Percentiles rank a stretch among this genome's conserved stretches.
phyloP scores from a whole-genome alignment of 192 early-diverging fungal genomes.

The Coemansia sp. region DNA sequence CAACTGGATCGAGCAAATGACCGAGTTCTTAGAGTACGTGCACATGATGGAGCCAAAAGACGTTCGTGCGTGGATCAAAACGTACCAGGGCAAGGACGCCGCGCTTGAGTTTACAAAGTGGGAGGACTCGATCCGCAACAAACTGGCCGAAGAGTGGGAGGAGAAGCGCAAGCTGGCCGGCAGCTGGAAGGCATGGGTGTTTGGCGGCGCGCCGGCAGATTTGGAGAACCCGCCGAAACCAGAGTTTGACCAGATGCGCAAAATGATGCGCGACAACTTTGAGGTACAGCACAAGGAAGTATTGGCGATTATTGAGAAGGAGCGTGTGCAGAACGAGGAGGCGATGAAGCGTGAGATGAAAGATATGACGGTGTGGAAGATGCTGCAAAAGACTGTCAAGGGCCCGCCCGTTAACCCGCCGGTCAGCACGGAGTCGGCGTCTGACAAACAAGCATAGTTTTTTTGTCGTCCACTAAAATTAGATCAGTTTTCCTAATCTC shows the following conservation, averaged over 20 bases:
- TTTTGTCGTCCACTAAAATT: background rate
- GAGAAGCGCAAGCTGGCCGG: conserved; percentile 60
- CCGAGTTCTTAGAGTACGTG: conserved; percentile 84
- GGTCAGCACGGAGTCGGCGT: background rate
- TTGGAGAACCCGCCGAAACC: conserved; percentile 65
- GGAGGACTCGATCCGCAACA: conserved; percentile 65
- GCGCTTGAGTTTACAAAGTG: conserved; percentile 68
- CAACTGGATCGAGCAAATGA: conserved; percentile 75
- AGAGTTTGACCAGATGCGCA: conserved; percentile 64
- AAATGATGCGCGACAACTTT: conserved; percentile 61
- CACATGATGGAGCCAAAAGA: conserved; percentile 74
- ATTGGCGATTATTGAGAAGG: conserved; percentile 67
- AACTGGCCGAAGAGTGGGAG: conserved; percentile 67
- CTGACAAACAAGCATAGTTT: background rate
- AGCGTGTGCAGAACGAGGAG: conserved; percentile 67
- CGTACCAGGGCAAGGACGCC: conserved; percentile 67
- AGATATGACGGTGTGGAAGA: conserved; percentile 88
- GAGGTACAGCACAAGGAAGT: conserved; percentile 66
- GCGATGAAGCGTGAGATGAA: conserved; percentile 78
- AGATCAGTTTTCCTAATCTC: background rate
- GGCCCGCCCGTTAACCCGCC: conserved; percentile 11
- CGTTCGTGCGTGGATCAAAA: conserved; percentile 68
- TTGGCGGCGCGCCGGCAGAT: conserved; percentile 42
- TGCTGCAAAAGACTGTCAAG: conserved; percentile 56
- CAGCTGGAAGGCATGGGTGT: conserved; percentile 58